Conservation (phyloP, 2,329 filamentous ascomycete species). For the Paramyrothecium roridum region DNA sequence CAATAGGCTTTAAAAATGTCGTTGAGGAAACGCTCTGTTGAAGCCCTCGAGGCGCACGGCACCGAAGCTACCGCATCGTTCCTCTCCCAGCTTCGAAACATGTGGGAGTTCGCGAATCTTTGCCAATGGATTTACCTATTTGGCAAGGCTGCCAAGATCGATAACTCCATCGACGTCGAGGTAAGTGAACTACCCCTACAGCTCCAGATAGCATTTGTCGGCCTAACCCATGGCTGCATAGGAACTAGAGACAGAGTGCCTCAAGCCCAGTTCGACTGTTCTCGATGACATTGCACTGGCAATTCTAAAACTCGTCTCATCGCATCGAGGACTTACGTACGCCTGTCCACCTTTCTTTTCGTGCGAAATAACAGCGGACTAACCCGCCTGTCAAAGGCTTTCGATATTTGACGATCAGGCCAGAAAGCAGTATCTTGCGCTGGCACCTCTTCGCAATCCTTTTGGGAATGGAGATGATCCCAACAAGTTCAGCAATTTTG, state of each 20-base stretch:
- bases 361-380: constrained; percentile 6
- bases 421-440: constrained; percentile 81
- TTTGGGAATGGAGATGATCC: constrained; percentile 77
- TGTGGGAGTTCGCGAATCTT: constrained; percentile 94
- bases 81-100: constrained; percentile 68
- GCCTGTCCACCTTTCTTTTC: constrained; percentile 22
- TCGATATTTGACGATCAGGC: constrained; percentile 94
- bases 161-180: constrained; percentile 85
- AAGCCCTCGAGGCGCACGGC: constrained; percentile 12
- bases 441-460: constrained; percentile 75
- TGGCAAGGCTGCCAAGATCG: constrained; percentile 83
- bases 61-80: constrained; percentile 10
- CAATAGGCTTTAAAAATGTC: constrained; percentile 10
- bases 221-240: constrained; percentile 30
- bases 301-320: constrained; percentile 89
- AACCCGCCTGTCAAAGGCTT: constrained; percentile 47
- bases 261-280: constrained; percentile 73
- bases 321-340: constrained; percentile 87
- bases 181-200: constrained; percentile 42
- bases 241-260: constrained; percentile 86
- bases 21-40: constrained; percentile 20
- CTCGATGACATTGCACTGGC: constrained; percentile 80
- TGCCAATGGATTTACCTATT: constrained; percentile 94
- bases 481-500: constrained; percentile 74
- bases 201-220: too few species aligned